A percentile compares a stretch with the other conserved stretches of the same genome.
Evolutionary conservation across 768 basidiomycete species (phyloP).

Genomic region (Suillus paluster): DNA sequence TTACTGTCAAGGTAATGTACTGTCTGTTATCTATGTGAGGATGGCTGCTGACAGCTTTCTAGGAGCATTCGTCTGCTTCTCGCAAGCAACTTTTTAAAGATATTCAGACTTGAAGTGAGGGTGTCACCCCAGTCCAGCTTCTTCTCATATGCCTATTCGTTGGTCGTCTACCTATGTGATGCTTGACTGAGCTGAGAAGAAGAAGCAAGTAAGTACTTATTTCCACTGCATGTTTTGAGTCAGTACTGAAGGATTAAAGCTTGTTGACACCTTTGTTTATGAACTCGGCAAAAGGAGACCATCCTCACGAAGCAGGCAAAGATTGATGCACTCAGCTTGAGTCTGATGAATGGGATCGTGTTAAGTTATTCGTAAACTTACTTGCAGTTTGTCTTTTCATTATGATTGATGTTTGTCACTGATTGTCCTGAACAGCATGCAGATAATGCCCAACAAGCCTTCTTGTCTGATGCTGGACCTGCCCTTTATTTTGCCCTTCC

Average conservation of each 20-base stretch:
- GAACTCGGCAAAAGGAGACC: constrained; percentile 24
- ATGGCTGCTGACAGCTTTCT: no score
- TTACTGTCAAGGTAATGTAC: constrained; percentile 37
- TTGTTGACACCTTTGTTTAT: constrained; percentile 25
- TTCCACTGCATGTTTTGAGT: no score
- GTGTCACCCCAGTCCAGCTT: constrained; percentile 37
- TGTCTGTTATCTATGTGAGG: no score
- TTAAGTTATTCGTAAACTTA: constrained; percentile 21
- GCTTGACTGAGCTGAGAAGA: constrained; percentile 18
- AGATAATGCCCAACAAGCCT: constrained; percentile 35
- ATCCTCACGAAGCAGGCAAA: constrained; percentile 19
- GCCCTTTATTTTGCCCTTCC: constrained; percentile 24
- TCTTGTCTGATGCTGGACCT: constrained; percentile 30
- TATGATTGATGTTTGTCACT: neutral
- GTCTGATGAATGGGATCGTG: constrained; percentile 27
- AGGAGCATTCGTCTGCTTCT: no score
- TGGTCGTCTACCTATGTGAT: constrained; percentile 36
- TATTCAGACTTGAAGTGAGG: neutral
- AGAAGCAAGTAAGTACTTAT: constrained; percentile 19
- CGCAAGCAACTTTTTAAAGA: no score
- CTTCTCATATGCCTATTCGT: constrained; percentile 38
- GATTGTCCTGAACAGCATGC: constrained; percentile 24
- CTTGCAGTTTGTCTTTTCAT: constrained; percentile 20
- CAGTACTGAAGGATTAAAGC: constrained; percentile 11
- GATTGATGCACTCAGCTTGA: constrained; percentile 15